phyloP scores from a whole-genome alignment of 345 rosid species.

The Hypericum perforatum region DNA sequence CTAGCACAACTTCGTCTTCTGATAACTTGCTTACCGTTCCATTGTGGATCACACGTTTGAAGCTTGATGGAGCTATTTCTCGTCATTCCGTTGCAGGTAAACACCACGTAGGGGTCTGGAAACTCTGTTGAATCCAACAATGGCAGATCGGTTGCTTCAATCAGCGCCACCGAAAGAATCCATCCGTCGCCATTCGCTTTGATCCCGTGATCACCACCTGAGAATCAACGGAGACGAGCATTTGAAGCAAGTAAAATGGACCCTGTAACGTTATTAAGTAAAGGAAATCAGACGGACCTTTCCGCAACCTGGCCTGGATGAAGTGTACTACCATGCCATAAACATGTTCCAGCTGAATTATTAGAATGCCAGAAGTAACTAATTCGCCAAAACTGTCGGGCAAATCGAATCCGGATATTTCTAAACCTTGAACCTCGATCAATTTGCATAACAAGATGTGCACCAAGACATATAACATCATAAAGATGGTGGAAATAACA shows the following conservation, averaged over 20 bases:
- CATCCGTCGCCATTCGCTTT: slow-evolving; percentile 78
- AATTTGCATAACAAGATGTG: slow-evolving; percentile 52
- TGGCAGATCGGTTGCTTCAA: slow-evolving; percentile 59
- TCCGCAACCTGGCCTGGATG: slow-evolving; percentile 54
- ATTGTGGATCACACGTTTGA: slow-evolving; percentile 62
- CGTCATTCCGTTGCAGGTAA: slow-evolving; percentile 76
- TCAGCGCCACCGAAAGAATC: slow-evolving; percentile 79
- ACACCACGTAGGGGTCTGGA: slow-evolving; percentile 72
- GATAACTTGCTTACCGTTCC: slow-evolving; percentile 57
- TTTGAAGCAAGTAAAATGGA: slow-evolving; percentile 75
- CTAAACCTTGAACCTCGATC: slow-evolving; percentile 53
- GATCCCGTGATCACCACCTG: slow-evolving; percentile 54
- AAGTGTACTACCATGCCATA: slow-evolving; percentile 57
- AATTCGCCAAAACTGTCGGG: slow-evolving; percentile 90
- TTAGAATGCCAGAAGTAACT: slow-evolving; percentile 41
- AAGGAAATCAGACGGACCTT: too few species aligned
- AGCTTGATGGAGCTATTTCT: slow-evolving; percentile 84
- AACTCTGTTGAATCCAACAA: slow-evolving; percentile 43
- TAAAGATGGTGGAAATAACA: slow-evolving; percentile 39
- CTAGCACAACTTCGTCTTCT: neutral
- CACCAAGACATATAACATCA: slow-evolving; percentile 41
- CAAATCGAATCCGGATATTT: slow-evolving; percentile 61
- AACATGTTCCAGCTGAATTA: slow-evolving; percentile 54
- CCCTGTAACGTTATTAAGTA: too few species aligned
- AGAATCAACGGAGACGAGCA: slow-evolving; percentile 82